phyloP scores from a whole-genome alignment of 1,139 yeast species.

The Taphrina wiesneri region DNA sequence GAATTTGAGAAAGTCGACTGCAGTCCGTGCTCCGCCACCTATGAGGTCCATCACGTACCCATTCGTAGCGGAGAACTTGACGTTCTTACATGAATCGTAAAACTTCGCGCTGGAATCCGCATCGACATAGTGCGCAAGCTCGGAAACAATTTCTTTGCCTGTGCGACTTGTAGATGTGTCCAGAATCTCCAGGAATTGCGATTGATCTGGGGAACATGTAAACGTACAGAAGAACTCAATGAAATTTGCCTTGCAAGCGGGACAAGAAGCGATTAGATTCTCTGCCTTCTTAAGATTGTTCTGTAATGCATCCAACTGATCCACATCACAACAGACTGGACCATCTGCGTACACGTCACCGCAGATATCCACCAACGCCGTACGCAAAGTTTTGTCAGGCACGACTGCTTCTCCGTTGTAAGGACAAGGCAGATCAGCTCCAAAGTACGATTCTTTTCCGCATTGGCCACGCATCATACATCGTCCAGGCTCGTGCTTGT shows the following conservation, averaged over 20 bases:
- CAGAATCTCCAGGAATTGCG: constrained; percentile 69
- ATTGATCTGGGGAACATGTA: constrained; percentile 86
- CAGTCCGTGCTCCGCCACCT: constrained; percentile 91
- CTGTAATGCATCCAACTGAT: constrained; percentile 52
- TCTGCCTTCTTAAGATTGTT: constrained; percentile 71
- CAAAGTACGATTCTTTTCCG: constrained; percentile 80
- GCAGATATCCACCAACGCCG: constrained; percentile 61
- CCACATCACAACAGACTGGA: constrained; percentile 57
- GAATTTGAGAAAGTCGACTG: constrained; percentile 72
- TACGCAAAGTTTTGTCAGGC: constrained; percentile 53
- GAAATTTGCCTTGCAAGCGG: constrained; percentile 88
- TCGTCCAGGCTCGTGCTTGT: constrained; percentile 19
- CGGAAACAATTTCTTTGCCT: constrained; percentile 65
- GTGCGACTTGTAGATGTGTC: constrained; percentile 55
- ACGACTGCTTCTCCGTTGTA: constrained; percentile 53
- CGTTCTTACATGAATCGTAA: constrained; percentile 81
- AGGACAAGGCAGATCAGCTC: constrained; percentile 77
- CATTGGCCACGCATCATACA: constrained; percentile 49
- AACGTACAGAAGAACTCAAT: constrained; percentile 82
- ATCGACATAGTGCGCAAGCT: constrained; percentile 64
- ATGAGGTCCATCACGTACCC: constrained; percentile 95
- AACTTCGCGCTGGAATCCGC: constrained; percentile 62
- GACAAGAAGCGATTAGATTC: constrained; percentile 82
- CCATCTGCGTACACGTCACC: constrained; percentile 63
- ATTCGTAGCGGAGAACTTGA: constrained; percentile 90